Base-by-base conservation (phyloP, 2,329 filamentous ascomycete genomes). In the Trichoderma cornu-damae region DNA sequence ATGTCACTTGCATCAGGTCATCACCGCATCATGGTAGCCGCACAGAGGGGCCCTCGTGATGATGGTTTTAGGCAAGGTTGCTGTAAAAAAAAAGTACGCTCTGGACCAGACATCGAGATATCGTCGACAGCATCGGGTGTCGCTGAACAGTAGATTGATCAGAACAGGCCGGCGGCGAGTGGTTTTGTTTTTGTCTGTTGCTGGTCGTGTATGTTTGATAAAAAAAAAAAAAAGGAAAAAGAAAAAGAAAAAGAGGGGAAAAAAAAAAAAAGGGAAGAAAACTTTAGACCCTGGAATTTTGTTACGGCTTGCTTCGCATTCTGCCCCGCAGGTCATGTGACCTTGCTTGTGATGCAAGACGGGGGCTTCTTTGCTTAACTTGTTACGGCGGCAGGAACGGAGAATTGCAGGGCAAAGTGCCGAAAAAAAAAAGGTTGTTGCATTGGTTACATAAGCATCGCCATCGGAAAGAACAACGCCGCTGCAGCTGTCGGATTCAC, bases 1-100 rank as follows among this genome's bases (percentile, higher is more conserved):
- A 77, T 83, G 81, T 84, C 75, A 75, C 77, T 82, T 83, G 80
- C 77, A 76, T 83, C 78, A 84, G 82, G 82, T 85, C 81, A 84
- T 84, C 82, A 82, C 66, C 82, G 79, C 77, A 81, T 84, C 82
- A 83, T 84, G 82, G 80, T 68, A 76, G 79, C 80, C 80, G 73
- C 79, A 70, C 79, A 47, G 71, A 78, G 79, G 79, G 81, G 81
- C 81, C 80, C 82, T 85, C 82, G 79, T 83, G 81, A 83, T 77
- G 73, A 85, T 84, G 82, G 82, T 85, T 84, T 85, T 85, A 79
- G 76, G 75, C 79, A 83, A 82, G 75, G 79, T 79, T 77, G 70
- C 72, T 40, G 28, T 40, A 28, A 68, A 63, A 69, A 28, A 68
- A 63, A 69, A 71, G 71, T 71, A 80, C 75, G 63, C 68, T 85